Percentiles rank a stretch among this genome's conserved stretches.
phyloP scores from a whole-genome alignment of 169 alveolate species.

The Eimeria nieschulzi region DNA sequence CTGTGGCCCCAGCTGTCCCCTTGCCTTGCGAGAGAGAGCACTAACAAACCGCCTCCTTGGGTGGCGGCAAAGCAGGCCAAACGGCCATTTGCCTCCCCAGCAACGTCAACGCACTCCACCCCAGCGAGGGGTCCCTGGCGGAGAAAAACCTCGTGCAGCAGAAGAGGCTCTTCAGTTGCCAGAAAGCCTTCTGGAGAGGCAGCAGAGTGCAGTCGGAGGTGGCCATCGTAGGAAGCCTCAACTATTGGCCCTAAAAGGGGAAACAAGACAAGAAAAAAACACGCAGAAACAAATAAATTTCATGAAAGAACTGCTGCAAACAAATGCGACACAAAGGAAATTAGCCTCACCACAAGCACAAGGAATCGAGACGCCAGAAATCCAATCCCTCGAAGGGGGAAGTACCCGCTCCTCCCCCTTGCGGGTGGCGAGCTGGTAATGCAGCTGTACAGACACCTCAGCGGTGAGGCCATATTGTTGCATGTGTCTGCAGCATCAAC shows the following conservation, averaged over 20 bases:
- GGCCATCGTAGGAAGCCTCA: constrained; percentile 11
- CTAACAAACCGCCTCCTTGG: constrained; percentile 5
- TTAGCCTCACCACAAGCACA: neutral
- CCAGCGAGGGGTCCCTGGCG: constrained; percentile 31
- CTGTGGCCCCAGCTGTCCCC: constrained; percentile 15
- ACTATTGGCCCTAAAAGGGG: constrained; percentile 3
- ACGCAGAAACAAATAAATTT: too few species aligned
- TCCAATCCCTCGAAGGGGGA: constrained; percentile 61
- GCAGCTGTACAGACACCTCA: constrained; percentile 45
- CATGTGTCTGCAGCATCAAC: constrained; percentile 58
- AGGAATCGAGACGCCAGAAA: constrained; percentile 3
- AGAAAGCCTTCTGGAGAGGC: neutral
- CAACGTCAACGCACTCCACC: neutral
- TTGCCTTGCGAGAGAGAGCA: neutral
- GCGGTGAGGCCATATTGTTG: constrained; percentile 37
- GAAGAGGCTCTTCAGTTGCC: neutral
- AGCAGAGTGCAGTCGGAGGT: constrained; percentile 31
- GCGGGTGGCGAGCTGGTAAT: constrained; percentile 51
- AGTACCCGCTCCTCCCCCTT: neutral
- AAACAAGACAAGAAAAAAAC: neutral
- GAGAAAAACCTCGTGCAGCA: constrained; percentile 25
- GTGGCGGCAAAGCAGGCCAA: constrained; percentile 17
- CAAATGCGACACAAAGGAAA: too few species aligned
- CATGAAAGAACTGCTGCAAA: neutral
- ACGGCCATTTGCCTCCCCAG: too few species aligned